phyloP scores from a whole-genome alignment of 1,139 yeast species.

The Diutina pseudorugosa region DNA sequence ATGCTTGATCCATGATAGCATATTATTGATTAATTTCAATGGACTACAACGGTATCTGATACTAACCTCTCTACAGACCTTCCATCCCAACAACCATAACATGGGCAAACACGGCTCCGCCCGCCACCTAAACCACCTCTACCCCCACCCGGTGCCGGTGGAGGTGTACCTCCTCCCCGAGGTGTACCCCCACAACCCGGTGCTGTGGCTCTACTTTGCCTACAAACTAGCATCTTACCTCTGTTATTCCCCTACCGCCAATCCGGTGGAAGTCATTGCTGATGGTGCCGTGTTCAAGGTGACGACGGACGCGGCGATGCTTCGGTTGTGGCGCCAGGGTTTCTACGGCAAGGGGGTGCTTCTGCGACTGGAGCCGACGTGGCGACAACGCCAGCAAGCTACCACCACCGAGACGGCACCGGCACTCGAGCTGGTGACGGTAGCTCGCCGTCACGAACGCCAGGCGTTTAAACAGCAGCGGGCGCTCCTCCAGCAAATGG shows the following conservation, averaged over 20 bases:
- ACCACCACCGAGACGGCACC: conserved; percentile 20
- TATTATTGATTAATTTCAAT: conserved; percentile 18
- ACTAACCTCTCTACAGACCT: background rate
- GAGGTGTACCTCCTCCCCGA: conserved; percentile 33
- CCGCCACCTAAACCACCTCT: conserved; percentile 24
- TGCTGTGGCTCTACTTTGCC: conserved; percentile 42
- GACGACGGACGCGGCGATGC: conserved; percentile 33
- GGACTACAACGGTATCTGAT: conserved; percentile 99
- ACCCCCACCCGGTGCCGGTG: conserved; percentile 38
- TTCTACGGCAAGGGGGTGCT: conserved; percentile 89
- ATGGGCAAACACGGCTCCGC: conserved; percentile 12
- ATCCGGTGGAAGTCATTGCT: conserved; percentile 14
- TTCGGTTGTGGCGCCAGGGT: conserved; percentile 69
- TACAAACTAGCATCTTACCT: conserved; percentile 17
- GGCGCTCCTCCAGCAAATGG: conserved; percentile 24
- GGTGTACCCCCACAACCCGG: conserved; percentile 42
- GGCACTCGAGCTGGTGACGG: conserved; percentile 58
- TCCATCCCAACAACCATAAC: conserved; percentile 6
- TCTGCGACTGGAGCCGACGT: conserved; percentile 87
- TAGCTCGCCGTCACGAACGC: conserved; percentile 60
- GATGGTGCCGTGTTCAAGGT: conserved; percentile 32
- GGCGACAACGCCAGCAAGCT: conserved; percentile 51
- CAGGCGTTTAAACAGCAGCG: conserved; percentile 54
- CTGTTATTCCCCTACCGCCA: conserved; percentile 12
- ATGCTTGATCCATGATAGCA: conserved; percentile 4